phyloP scores from a whole-genome alignment of 2,329 filamentous ascomycete genomes.

The Aspergillus oerlinghausenensis region DNA sequence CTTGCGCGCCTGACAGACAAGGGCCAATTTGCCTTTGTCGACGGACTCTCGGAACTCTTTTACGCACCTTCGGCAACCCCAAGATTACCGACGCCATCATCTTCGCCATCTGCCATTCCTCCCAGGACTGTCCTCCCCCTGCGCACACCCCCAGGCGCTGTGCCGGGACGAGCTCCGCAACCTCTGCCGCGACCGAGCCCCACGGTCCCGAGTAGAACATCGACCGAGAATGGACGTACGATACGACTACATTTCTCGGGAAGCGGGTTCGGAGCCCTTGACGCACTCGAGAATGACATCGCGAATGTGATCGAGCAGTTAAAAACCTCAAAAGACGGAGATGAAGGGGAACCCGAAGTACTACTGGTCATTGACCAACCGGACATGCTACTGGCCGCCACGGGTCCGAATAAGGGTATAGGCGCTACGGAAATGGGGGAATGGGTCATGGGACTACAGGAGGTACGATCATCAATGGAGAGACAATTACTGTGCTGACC shows the following conservation, averaged over 20 bases:
- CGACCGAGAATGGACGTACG: constrained; percentile 15
- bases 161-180: constrained; percentile 19
- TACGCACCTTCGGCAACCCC: constrained; percentile 13
- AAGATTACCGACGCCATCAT: constrained; percentile 9
- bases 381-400: constrained; percentile 60
- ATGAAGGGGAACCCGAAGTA: constrained; percentile 31
- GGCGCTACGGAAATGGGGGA: constrained; percentile 47
- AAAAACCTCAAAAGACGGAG: constrained; percentile 14
- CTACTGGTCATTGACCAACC: constrained; percentile 64
- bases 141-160: constrained; percentile 21
- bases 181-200: constrained; percentile 5
- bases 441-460: constrained; percentile 55
- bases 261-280: constrained; percentile 26
- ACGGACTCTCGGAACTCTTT: constrained; percentile 64
- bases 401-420: constrained; percentile 44
- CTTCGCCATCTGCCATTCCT: constrained; percentile 12
- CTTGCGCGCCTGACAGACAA: constrained; percentile 56
- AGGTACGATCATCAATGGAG: constrained; percentile 48
- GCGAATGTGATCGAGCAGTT: constrained; percentile 27
- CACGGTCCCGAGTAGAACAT: constrained; percentile 11
- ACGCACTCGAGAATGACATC: constrained; percentile 33
- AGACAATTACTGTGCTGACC: not conserved
- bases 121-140: constrained; percentile 24
- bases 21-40: constrained; percentile 66
- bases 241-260: constrained; percentile 29